Evolutionary conservation across 2,329 filamentous ascomycete genomes (phyloP).

Genomic region (Claviceps sp.): DNA sequence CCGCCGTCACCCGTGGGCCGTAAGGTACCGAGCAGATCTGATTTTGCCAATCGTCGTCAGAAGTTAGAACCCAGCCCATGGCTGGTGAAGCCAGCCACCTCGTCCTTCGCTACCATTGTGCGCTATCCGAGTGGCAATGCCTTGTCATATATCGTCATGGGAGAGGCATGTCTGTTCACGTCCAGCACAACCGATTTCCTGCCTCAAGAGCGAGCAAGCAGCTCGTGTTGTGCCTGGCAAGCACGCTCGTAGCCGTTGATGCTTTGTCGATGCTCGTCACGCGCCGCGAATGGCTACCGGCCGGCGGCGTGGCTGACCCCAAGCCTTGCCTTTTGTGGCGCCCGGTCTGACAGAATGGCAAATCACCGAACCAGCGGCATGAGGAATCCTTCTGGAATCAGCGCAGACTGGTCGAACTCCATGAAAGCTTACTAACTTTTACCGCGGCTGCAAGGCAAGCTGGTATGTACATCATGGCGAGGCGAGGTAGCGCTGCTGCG

Average conservation of each 20-base stretch:
- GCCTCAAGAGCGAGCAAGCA: neutral
- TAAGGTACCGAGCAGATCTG: neutral
- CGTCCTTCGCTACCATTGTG: neutral
- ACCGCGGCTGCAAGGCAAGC: neutral
- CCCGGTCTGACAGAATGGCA: neutral
- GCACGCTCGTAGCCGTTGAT: too few species aligned
- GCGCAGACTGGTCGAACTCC: neutral
- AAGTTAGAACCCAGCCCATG: neutral
- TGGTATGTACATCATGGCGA: neutral
- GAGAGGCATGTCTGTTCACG: neutral
- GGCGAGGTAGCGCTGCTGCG: neutral
- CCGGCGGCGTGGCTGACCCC: neutral
- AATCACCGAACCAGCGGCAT: conserved; percentile 1
- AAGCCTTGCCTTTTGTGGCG: conserved; percentile 3
- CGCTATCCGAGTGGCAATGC: neutral
- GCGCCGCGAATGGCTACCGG: neutral
- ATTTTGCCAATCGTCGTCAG: neutral
- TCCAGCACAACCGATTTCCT: neutral
- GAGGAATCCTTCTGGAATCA: conserved; percentile 8
- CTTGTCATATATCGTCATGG: neutral
- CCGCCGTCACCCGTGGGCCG: neutral
- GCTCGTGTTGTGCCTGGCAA: too few species aligned
- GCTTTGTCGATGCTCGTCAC: neutral
- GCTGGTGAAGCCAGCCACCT: neutral
- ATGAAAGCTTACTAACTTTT: neutral